A percentile compares a stretch with the other conserved stretches of the same genome.
Evolutionary conservation across 164 flowering plant genomes (phyloP).

Genomic region (Umbellularia californica): DNA sequence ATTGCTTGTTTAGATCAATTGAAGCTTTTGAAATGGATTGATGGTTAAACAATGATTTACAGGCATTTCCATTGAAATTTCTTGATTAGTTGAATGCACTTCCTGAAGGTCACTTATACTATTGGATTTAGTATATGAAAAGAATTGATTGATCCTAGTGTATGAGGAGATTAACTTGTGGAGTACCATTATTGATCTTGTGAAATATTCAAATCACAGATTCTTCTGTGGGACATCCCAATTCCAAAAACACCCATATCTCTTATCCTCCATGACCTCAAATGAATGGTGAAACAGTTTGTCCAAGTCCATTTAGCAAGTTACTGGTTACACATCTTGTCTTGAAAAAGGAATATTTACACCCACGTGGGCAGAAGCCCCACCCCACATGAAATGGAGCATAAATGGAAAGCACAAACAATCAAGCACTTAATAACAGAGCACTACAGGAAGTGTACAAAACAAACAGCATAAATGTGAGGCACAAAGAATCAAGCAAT

Average conservation of each 20-base stretch:
- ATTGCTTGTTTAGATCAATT: too few species aligned
- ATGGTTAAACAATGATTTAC: too few species aligned
- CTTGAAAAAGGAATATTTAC: neutral
- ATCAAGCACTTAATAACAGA: neutral
- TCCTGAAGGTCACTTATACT: too few species aligned
- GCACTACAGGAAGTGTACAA: neutral
- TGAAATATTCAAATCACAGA: neutral
- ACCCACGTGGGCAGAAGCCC: neutral
- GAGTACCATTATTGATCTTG: neutral
- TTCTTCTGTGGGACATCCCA: neutral
- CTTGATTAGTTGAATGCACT: too few species aligned
- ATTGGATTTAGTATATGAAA: too few species aligned
- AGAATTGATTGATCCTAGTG: neutral
- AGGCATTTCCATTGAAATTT: too few species aligned
- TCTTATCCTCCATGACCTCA: neutral
- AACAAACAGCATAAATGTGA: neutral
- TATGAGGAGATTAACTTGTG: neutral
- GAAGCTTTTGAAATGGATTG: too few species aligned
- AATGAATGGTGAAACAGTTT: neutral
- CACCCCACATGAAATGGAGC: neutral
- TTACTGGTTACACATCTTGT: neutral
- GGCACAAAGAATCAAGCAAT: neutral
- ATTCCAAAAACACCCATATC: neutral
- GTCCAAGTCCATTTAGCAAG: neutral
- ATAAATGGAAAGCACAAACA: neutral